Base-by-base conservation (phyloP, 805 yeast species). In the Ogataea kodamae region DNA sequence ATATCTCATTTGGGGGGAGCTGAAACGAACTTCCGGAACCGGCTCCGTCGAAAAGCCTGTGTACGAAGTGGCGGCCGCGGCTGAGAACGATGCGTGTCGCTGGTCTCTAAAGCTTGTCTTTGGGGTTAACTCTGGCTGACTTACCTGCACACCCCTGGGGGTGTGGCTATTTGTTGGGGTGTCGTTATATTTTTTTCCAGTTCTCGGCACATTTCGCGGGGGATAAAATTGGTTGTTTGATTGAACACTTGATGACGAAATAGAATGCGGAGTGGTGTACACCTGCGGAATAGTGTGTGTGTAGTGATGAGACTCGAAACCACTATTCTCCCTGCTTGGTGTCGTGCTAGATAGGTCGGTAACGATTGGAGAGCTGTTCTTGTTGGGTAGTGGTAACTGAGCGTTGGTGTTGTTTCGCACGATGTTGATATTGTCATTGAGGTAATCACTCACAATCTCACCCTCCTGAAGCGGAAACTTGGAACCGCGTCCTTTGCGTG, bases 21-120 rank as follows among this genome's bases (percentile, higher is more conserved):
- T 76, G 52, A 83, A 85, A 2, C 80, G 84, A 16, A 82, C 88
- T 49, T 82, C 87, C 26, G 70, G 71, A 2, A 89, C 88, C 0
- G 72, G 73, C 22, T 69, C 73, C 4, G 53, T 42, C 25, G 46
- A 48, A 18, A 38, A 50, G n/a, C 71, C 71, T 1, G 81, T 67
- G 49, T 81, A 80, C 0, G 84, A 72, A 5, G 68, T 57, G 1
- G 80, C 73, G 9, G 78, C 64, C 1, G 81, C 75, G 0, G 87
- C 87, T 3, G 79, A 72, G 50, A 74, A 78, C n/a, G 83, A 78
- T 6, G 69, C 71, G 52, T 74, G 78, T 11, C 79, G 62, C 17
- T 61, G 55, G 31, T 57, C 48, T 43, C 58, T 51, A 28, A 45
- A 57, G 11, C 37, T 21, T 19, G 40, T 18, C 21, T 39, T 39